Conservation (phyloP, 768 basidiomycete genomes). For the Leccinum pellstonianum region DNA sequence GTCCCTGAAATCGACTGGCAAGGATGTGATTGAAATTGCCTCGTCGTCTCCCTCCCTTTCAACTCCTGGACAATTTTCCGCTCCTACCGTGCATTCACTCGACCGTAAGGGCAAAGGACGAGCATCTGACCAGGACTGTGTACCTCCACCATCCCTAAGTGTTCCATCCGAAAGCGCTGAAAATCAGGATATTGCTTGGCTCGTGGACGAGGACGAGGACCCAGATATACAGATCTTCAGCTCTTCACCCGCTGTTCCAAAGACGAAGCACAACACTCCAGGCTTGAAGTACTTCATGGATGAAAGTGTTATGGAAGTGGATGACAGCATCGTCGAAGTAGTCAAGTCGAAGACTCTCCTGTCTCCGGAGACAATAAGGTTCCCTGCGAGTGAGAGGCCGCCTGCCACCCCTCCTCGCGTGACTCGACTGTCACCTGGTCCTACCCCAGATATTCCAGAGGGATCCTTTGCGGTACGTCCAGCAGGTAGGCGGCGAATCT, state of each 20-base stretch:
- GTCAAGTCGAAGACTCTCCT: constrained; percentile 20
- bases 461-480: constrained; percentile 48
- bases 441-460: constrained; percentile 33
- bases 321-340: constrained; percentile 16
- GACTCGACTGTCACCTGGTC: constrained; percentile 20
- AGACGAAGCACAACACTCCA: constrained; percentile 7
- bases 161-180: constrained; percentile 1
- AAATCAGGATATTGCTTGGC: constrained; percentile 57
- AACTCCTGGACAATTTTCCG: constrained; percentile 7
- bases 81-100: neutral
- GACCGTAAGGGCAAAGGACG: constrained; percentile 16
- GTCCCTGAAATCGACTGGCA: constrained; percentile 24
- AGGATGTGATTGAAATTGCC: constrained; percentile 34
- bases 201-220: constrained; percentile 66
- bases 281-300: constrained; percentile 10
- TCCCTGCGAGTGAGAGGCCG: constrained; percentile 28
- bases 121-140: neutral
- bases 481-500: constrained; percentile 31
- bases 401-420: constrained; percentile 33
- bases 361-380: constrained; percentile 8
- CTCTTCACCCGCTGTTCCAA: constrained; percentile 43
- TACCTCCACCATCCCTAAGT: neutral
- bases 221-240: constrained; percentile 49
- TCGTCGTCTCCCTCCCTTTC: constrained; percentile 30
- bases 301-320: constrained; percentile 19